Percentiles rank a stretch among this genome's conserved stretches.
phyloP scores from a whole-genome alignment of 2,329 filamentous ascomycete genomes.

The Epichloe glyceriae region DNA sequence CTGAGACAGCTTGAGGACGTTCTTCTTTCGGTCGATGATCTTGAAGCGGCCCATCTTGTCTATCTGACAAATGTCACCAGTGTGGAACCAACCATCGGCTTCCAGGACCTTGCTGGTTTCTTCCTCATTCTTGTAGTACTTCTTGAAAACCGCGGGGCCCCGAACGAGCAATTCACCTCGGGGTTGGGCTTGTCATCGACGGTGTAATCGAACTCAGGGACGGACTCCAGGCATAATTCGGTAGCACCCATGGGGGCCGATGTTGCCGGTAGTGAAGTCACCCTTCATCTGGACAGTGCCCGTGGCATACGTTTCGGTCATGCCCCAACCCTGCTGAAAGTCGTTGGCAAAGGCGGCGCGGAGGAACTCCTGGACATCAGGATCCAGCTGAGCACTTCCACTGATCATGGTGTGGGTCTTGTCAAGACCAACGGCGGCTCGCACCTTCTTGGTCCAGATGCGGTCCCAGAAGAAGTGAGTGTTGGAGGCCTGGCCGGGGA shows the following conservation, averaged over 20 bases:
- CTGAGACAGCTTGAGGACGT: constrained; percentile 95
- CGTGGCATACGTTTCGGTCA: constrained; percentile 86
- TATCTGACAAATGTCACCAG: constrained; percentile 78
- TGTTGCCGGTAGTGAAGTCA: constrained; percentile 70
- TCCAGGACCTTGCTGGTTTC: constrained; percentile 77
- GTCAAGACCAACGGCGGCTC: constrained; percentile 69
- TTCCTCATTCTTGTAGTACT: constrained; percentile 82
- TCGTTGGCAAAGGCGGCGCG: constrained; percentile 68
- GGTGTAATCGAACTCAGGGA: constrained; percentile 89
- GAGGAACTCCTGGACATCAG: constrained; percentile 76
- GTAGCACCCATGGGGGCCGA: constrained; percentile 57
- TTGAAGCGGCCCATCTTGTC: constrained; percentile 77
- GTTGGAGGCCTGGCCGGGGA: constrained; percentile 63
- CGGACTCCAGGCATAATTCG: constrained; percentile 73
- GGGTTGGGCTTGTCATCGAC: constrained; percentile 73
- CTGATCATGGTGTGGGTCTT: constrained; percentile 62
- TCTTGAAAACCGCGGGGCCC: constrained; percentile 65
- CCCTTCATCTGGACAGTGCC: constrained; percentile 53
- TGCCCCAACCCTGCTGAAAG: constrained; percentile 79
- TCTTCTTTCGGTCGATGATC: constrained; percentile 96
- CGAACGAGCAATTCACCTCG: constrained; percentile 82
- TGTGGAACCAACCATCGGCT: constrained; percentile 91
- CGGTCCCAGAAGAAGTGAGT: constrained; percentile 68
- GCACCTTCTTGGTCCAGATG: constrained; percentile 84
- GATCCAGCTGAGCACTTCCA: constrained; percentile 83